Evolutionary conservation across 1,284 basidiomycete genomes (phyloP).

Genomic region (Heterobasidion occidentale): DNA sequence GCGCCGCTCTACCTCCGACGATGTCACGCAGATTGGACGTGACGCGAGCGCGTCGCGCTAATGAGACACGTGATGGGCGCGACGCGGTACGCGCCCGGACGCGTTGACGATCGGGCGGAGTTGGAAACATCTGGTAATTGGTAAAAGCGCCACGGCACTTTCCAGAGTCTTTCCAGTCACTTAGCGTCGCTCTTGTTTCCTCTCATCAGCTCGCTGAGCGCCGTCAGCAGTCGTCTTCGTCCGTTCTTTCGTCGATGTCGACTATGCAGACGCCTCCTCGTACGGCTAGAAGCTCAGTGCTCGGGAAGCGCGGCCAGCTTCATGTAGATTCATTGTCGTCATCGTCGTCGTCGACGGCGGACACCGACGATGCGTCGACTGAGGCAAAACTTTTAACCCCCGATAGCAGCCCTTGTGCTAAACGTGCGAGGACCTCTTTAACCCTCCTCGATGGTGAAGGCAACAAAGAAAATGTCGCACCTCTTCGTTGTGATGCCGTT

Average conservation of each 20-base stretch:
- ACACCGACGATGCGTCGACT: slow-evolving; percentile 8
- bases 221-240: slow-evolving; percentile 3
- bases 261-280: slow-evolving; percentile 16
- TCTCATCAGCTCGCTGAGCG: slow-evolving; percentile 5
- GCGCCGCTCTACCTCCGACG: background rate
- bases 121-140: slow-evolving; percentile 14
- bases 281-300: slow-evolving; percentile 36
- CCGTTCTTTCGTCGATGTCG: slow-evolving; percentile 4
- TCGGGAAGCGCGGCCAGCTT: slow-evolving; percentile 50
- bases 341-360: slow-evolving; percentile 8
- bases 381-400: slow-evolving; percentile 37
- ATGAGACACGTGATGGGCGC: slow-evolving; percentile 16
- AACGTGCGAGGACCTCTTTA: slow-evolving; percentile 45
- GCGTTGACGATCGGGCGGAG: slow-evolving; percentile 15
- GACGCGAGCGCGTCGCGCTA: slow-evolving; percentile 14
- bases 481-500: slow-evolving; percentile 31
- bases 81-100: slow-evolving; percentile 19
- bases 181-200: slow-evolving; percentile 10
- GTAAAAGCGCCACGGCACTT: slow-evolving; percentile 6
- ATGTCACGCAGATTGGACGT: background rate
- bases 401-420: slow-evolving; percentile 54
- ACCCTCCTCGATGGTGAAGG: slow-evolving; percentile 41
- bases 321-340: slow-evolving; percentile 8
- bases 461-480: slow-evolving; percentile 75
- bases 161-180: background rate